A percentile compares a stretch with the other conserved stretches of the same genome.
phyloP scores from a whole-genome alignment of 139 green algal species.

The Pseudopediastrum boryanum region DNA sequence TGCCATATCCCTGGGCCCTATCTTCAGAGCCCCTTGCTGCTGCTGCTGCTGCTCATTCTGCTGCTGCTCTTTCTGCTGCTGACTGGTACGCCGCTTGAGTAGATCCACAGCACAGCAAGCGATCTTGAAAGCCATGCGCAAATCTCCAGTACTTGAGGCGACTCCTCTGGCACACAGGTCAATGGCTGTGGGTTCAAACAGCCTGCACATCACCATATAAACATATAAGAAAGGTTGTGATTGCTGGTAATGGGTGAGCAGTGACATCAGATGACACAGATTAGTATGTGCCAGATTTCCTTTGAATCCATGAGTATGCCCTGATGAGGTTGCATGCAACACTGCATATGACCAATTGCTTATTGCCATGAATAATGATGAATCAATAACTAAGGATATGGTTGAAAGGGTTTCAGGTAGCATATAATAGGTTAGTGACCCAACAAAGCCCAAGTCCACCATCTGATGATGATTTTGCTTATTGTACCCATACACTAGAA shows the following conservation, averaged over 20 bases:
- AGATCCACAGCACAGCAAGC: constrained; percentile 29
- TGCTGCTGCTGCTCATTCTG: constrained; percentile 1
- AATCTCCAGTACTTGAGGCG: constrained; percentile 43
- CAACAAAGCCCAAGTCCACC: not conserved
- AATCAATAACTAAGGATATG: no score
- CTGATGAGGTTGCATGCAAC: not conserved
- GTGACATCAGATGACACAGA: constrained; percentile 20
- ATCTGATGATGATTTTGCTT: not conserved
- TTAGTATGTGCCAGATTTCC: not conserved
- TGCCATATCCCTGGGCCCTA: no score
- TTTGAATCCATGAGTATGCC: not conserved
- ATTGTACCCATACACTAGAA: not conserved
- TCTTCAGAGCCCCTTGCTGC: not conserved
- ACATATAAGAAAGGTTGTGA: not conserved
- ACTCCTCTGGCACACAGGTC: constrained; percentile 54
- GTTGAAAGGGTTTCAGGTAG: not conserved
- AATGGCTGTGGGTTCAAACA: constrained; percentile 54
- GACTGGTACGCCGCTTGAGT: not conserved
- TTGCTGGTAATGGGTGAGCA: not conserved
- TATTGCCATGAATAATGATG: no score
- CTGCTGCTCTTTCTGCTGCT: constrained; percentile 16
- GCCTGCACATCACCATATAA: constrained; percentile 40
- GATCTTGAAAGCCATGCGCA: constrained; percentile 53
- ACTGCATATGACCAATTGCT: no score
- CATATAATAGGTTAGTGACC: not conserved